Evolutionary conservation across 2,329 filamentous ascomycete genomes (phyloP).

Genomic region (Dothiorella sarmentorum): DNA sequence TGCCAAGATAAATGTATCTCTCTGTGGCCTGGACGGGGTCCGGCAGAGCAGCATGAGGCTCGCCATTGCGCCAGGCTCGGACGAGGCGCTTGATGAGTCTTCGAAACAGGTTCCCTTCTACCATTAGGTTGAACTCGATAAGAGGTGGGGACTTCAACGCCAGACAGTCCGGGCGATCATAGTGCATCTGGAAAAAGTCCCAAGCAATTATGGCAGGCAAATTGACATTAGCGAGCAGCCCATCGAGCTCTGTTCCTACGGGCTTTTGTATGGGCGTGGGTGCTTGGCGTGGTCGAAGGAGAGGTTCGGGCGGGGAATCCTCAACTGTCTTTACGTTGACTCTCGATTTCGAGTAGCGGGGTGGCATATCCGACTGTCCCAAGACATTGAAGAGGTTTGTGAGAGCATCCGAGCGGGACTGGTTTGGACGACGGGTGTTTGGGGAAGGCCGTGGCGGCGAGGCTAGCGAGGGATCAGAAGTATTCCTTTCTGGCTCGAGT

Average conservation of each 20-base stretch:
- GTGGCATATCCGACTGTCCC: background rate
- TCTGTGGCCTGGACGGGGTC: conserved; percentile 29
- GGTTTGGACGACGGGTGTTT: background rate
- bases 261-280: background rate
- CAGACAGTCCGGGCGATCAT: conserved; percentile 28
- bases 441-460: background rate
- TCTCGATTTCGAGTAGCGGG: background rate
- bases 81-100: conserved; percentile 23
- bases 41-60: background rate
- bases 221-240: background rate
- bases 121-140: conserved; percentile 24
- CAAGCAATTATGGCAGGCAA: conserved; percentile 26
- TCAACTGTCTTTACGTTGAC: too few species aligned
- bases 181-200: conserved; percentile 28
- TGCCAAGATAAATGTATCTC: conserved; percentile 30
- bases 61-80: conserved; percentile 23
- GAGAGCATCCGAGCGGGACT: background rate
- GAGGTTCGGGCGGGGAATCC: too few species aligned
- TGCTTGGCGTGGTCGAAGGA: too few species aligned
- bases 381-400: background rate
- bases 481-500: background rate
- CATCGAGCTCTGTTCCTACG: background rate
- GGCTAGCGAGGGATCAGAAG: background rate
- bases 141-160: conserved; percentile 27
- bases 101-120: conserved; percentile 25